Base-by-base conservation (phyloP, 495 filamentous ascomycete genomes). In the Podospora conica region DNA sequence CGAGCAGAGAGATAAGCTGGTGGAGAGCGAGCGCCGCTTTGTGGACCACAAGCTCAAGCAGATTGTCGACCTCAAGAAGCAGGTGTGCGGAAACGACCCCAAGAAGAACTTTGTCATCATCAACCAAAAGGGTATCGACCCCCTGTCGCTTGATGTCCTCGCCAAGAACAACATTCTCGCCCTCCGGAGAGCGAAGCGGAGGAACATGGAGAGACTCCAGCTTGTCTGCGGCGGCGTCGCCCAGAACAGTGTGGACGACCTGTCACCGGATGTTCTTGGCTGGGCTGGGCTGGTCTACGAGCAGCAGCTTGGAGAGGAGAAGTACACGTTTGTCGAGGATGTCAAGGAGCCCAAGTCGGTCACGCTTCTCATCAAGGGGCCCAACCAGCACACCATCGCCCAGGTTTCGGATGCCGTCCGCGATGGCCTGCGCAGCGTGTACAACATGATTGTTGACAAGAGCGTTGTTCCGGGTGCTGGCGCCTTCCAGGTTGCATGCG, bases 81-180 rank as follows among this genome's bases (percentile, higher is more conserved):
- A 96, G 72, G 93, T 98, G 24, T 99, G 95, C 79, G 95, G 95
- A 12, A 90, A 88, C 73, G 96, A 98, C 74, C 85, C 87, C 1
- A 96, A 94, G 83, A 97, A 97, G 83, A 87, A 90, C 66, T 98
- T 99, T 73, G 95, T 98, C 66, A 87, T 99, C 70, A 92, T 99
- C 77, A 99, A 99, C 82, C 96, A 98, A 80, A 99, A 99, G 82
- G 95, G 95, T 64, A 99, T 99, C 71, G 95, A 99, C 76, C 95
- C 95, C 20, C 81, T 98, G 60, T 96, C 92, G 62, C 82, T 98
- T 67, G 95, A 98, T 75, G 91, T 98, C 24, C 81, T 98, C 29
- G 92, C 93, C 60, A 98, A 98, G 87, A 98, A 98, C 74, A 93
- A 93, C 63, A 98, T 98, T 70, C 85, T 96, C 74, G 95, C 96